phyloP scores from a whole-genome alignment of 371 early-diverging fungal species.

The Dinochytrium kinnereticum region DNA sequence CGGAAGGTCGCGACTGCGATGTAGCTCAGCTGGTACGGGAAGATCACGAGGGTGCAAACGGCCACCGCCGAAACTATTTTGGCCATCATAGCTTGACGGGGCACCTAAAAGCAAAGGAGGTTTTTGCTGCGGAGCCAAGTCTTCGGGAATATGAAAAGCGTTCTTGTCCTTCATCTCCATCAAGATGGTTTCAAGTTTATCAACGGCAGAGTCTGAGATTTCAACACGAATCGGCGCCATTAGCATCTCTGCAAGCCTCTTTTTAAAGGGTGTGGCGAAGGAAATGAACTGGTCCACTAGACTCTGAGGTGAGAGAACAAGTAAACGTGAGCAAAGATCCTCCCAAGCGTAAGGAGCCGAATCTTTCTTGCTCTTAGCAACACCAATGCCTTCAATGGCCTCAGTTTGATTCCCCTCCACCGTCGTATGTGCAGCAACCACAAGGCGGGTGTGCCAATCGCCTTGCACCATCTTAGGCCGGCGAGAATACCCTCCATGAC shows the following conservation, averaged over 20 bases:
- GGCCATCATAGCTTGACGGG: too few relatives aligned
- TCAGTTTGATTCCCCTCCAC: conserved; percentile 19
- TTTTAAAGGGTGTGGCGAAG: conserved; percentile 33
- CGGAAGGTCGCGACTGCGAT: conserved; percentile 36
- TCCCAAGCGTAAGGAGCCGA: conserved; percentile 29
- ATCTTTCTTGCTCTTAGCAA: conserved; percentile 28
- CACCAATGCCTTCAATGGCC: conserved; percentile 18
- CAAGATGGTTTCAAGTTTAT: conserved; percentile 21
- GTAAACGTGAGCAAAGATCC: conserved; percentile 22
- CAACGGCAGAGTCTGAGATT: conserved; percentile 21
- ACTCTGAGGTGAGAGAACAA: conserved; percentile 23
- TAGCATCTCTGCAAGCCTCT: conserved; percentile 34
- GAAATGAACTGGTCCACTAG: conserved; percentile 36
- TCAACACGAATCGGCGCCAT: conserved; percentile 32
- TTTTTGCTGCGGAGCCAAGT: too few relatives aligned
- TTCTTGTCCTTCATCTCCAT: conserved; percentile 1
- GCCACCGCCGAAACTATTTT: too few relatives aligned
- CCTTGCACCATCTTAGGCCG: conserved; percentile 14
- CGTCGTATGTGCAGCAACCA: conserved; percentile 26
- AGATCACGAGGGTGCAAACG: background rate
- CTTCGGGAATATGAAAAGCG: conserved; percentile 26
- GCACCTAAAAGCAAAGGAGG: too few relatives aligned
- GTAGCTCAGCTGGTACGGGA: background rate
- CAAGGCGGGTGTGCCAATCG: conserved; percentile 31
- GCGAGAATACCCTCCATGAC: conserved; percentile 10